Base-by-base conservation (phyloP, 352 stramenopile genomes). In the Globisporangium paroecandrum region DNA sequence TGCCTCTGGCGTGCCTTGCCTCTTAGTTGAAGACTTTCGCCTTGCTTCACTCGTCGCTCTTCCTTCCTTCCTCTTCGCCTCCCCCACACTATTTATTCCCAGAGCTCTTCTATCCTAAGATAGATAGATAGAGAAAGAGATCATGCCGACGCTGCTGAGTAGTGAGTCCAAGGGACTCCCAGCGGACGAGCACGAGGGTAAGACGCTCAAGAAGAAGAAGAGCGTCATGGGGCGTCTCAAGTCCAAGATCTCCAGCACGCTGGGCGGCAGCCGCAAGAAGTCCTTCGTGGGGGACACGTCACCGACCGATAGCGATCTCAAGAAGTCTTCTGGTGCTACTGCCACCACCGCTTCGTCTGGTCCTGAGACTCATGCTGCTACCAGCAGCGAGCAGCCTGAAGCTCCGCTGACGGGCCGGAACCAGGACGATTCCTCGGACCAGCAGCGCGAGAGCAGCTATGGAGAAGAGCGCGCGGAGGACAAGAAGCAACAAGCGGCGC, bases 191-290 rank as follows among this genome's bases (percentile, higher is more conserved):
- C 63, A 67, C 51, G 66, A 68, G n/a, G 53, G 46, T 47, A 73
- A 58, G 64, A 51, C 53, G 46, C 69, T 65, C 22, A 85, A 84
- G 72, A 83, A 78, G 68, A 85, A 85, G 69, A 87, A 88, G 64
- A 75, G 82, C 24, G 65, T 91, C 27, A 82, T 93, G 70, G 79
- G 81, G 13, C 70, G 73, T n/a, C 79, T 93, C 75, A 91, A 89
- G 70, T 91, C 79, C 54, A 89, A 80, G 27, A 71, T 93, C 43
- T 72, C 72, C 2, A 77, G 56, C 18, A 90, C 82, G 34, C 67
- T 92, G 4, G 73, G 77, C 29, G 72, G 80, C 29, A 73, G 80
- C 12, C 75, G 71, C 57, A 78, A 79, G 59, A 83, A 86, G 38
- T 78, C 71, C 8, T 64, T 60, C 13, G 22, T 62, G 9, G 57